Percentiles rank a stretch among this genome's conserved stretches.
These are phyloP conservation scores for Abrus pulchellus DNA, from an alignment of 306 rosid genomes.

Conservation along the genomic window DNA sequence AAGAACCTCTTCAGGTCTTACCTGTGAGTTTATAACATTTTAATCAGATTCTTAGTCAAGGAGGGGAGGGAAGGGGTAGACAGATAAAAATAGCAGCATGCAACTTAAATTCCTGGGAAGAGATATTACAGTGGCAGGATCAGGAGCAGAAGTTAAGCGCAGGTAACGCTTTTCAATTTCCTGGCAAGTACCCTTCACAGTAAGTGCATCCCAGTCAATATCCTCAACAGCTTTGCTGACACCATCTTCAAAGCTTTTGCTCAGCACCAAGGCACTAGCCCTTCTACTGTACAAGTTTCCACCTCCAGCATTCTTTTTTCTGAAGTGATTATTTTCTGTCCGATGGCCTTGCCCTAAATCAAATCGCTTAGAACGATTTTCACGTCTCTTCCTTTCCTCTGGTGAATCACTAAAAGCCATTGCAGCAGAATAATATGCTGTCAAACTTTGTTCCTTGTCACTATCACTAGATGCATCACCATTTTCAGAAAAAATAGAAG, in stretches of 20 bases:
- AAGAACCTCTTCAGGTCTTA: conserved; percentile 98
- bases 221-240: conserved; percentile 94
- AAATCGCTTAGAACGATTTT: conserved; percentile 91
- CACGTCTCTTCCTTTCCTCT: conserved; percentile 94
- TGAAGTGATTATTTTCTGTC: conserved; percentile 62
- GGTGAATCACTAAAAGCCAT: conserved; percentile 81
- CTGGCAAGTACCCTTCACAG: conserved; percentile 97
- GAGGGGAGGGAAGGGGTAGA: conserved; percentile 13
- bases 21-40: conserved; percentile 63
- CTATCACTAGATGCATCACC: conserved; percentile 89
- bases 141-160: conserved; percentile 99
- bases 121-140: conserved; percentile 82
- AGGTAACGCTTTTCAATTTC: conserved; percentile 96
- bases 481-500: conserved; percentile 60
- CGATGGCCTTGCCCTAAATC: conserved; percentile 83
- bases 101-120: conserved; percentile 33
- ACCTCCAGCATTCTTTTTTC: conserved; percentile 69
- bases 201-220: conserved; percentile 99
- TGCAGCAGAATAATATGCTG: conserved; percentile 75
- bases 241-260: conserved; percentile 81
- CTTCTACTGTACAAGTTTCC: conserved; percentile 81
- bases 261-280: conserved; percentile 80
- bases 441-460: conserved; percentile 83
- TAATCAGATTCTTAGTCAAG: conserved; percentile 3
- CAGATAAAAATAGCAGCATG: conserved; percentile 31